Base-by-base conservation (phyloP, 2,329 filamentous ascomycete species). In the Apiospora koreana region DNA sequence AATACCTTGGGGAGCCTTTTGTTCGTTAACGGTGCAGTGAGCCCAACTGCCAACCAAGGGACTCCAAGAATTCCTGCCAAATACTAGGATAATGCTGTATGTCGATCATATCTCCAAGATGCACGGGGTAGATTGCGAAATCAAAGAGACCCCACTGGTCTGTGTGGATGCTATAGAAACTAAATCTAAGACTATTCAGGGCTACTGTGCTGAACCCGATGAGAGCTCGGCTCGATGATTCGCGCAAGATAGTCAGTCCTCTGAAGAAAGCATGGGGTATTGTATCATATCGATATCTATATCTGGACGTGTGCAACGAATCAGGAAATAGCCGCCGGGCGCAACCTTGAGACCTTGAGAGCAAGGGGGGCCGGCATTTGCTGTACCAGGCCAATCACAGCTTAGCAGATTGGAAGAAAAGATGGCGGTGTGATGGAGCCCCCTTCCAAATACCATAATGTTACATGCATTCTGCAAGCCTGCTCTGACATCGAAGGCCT, bases 291-390 rank as follows among this genome's bases (percentile, higher is more conserved):
- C 54, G 31, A n/a, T 62, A 38, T n/a, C 54, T 62, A 58, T 62
- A 62, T 62, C 54, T 62, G 54, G 28, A 8, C 5, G 28, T 12
- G 54, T 10, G 54, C 54, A 35, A n/a, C 54, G 28, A 62, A 38
- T 62, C 54, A 38, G 54, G 54, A n/a, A 62, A 62, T 62, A 62
- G 54, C 54, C 54, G 54, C 54, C 54, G 54, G 54, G 54, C 54
- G 54, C 28, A 62, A 62, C 50, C 50, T 35, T 35, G 35, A 35
- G 35, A 35, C n/a, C n/a, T n/a, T 18, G 54, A 38, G 31, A 38
- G 28, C 54, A 23, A 38, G 54, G 31, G 54, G 31, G 54, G 21
- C 54, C 54, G 54, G 54, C 54, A 38, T 38, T 62, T n/a, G 54
- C 31, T 62, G 54, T n/a, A 18, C 9, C 21, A 10, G 54, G 31